Percentiles rank a stretch among this genome's conserved stretches.
Conservation (phyloP, 2,329 filamentous ascomycete species). For the Phoma sp. region DNA sequence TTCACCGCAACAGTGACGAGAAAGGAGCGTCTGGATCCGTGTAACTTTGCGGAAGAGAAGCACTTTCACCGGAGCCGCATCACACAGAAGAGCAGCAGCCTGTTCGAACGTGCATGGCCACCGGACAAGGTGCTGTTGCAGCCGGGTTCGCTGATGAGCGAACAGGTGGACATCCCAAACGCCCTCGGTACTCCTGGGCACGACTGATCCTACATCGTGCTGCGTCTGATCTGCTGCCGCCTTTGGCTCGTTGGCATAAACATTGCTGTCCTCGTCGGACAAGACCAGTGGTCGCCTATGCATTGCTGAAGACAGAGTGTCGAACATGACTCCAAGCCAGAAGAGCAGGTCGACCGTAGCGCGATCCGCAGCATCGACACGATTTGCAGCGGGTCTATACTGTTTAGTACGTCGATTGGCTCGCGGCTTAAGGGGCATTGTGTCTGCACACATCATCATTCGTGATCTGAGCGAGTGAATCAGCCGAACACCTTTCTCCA, state of each 20-base stretch:
- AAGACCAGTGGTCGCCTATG: slow-evolving; percentile 56
- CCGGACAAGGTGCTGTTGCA: slow-evolving; percentile 36
- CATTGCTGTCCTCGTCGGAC: slow-evolving; percentile 56
- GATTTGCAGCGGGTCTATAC: slow-evolving; percentile 22
- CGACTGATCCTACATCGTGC: background rate
- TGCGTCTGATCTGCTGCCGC: slow-evolving; percentile 9
- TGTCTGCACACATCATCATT: slow-evolving; percentile 33
- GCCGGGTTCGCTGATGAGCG: slow-evolving; percentile 37
- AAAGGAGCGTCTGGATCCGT: slow-evolving; percentile 62
- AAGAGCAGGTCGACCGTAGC: slow-evolving; percentile 63
- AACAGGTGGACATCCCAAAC: slow-evolving; percentile 53
- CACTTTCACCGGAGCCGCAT: slow-evolving; percentile 66
- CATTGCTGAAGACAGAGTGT: slow-evolving; percentile 64
- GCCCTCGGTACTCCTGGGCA: slow-evolving; percentile 11
- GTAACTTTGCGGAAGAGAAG: slow-evolving; percentile 65
- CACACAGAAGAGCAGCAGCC: slow-evolving; percentile 58
- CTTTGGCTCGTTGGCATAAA: slow-evolving; percentile 29
- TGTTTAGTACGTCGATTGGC: slow-evolving; percentile 20
- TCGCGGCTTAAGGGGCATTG: slow-evolving; percentile 17
- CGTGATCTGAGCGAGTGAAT: slow-evolving; percentile 47
- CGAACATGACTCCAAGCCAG: slow-evolving; percentile 67
- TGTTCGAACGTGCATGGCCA: slow-evolving; percentile 65
- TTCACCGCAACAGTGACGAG: slow-evolving; percentile 48
- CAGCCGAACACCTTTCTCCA: slow-evolving; percentile 52
- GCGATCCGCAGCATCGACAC: slow-evolving; percentile 46